Conservation (phyloP, 2,329 filamentous ascomycete species). For the Plenodomus biglobosus region DNA sequence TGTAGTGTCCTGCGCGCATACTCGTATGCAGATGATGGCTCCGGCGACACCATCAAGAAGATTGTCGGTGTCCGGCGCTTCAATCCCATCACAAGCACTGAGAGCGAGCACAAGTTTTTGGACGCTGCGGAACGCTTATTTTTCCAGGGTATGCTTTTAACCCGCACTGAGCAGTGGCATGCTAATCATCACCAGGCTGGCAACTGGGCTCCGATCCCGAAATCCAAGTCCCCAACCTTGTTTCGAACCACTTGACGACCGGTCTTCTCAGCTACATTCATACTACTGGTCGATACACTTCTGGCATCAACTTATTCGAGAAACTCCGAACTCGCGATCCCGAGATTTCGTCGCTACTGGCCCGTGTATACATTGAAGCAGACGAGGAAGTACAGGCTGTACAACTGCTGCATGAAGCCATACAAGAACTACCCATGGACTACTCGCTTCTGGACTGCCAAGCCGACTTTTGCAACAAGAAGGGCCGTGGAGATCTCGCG, state of each 20-base stretch:
- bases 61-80: slow-evolving; percentile 97
- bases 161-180: background rate
- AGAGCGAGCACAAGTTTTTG: slow-evolving; percentile 93
- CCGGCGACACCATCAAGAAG: slow-evolving; percentile 90
- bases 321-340: slow-evolving; percentile 88
- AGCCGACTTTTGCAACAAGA: slow-evolving; percentile 85
- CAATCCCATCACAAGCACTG: slow-evolving; percentile 97
- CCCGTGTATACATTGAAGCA: slow-evolving; percentile 88
- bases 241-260: slow-evolving; percentile 93
- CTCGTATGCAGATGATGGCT: slow-evolving; percentile 94
- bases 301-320: slow-evolving; percentile 96
- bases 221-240: slow-evolving; percentile 94
- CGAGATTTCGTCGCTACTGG: slow-evolving; percentile 89
- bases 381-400: slow-evolving; percentile 98
- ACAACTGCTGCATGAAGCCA: slow-evolving; percentile 79
- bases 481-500: slow-evolving; percentile 83
- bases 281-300: slow-evolving; percentile 90
- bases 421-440: slow-evolving; percentile 94
- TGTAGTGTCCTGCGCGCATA: slow-evolving; percentile 94
- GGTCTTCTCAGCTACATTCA: slow-evolving; percentile 92
- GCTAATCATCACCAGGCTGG: slow-evolving; percentile 61
- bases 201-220: slow-evolving; percentile 95
- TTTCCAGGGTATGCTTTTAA: slow-evolving; percentile 68
- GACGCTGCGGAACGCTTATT: slow-evolving; percentile 93
- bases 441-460: slow-evolving; percentile 95